Conservation (phyloP, 805 yeast genomes). For the Metschnikowia arizonensis region DNA sequence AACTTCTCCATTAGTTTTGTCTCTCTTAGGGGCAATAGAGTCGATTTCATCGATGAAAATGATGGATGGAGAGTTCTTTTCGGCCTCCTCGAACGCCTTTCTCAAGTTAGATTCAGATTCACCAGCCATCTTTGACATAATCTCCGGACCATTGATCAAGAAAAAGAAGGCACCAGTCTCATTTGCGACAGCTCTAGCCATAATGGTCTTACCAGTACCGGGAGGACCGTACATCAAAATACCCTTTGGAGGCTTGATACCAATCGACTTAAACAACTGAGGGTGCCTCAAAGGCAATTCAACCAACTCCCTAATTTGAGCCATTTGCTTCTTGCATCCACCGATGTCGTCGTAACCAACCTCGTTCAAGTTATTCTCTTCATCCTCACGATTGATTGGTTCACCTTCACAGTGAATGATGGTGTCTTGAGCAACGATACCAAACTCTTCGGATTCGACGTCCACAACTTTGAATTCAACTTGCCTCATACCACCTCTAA, state of each 20-base stretch:
- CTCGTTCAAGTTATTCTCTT: slow-evolving; percentile 92
- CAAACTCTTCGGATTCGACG: slow-evolving; percentile 95
- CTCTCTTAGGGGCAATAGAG: slow-evolving; percentile 99
- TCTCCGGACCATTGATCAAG: slow-evolving; percentile 97
- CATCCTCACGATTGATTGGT: slow-evolving; percentile 97
- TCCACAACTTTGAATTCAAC: slow-evolving; percentile 98
- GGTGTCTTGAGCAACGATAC: slow-evolving; percentile 97
- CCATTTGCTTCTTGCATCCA: slow-evolving; percentile 99
- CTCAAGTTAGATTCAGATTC: slow-evolving; percentile 96
- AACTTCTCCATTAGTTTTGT: slow-evolving; percentile 98
- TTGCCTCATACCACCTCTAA: slow-evolving; percentile 98
- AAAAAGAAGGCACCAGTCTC: slow-evolving; percentile 99
- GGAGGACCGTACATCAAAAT: slow-evolving; percentile 98
- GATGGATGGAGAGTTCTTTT: slow-evolving; percentile 96
- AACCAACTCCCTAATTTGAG: slow-evolving; percentile 97
- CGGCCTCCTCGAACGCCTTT: slow-evolving; percentile 99
- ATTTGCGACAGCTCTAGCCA: slow-evolving; percentile 99
- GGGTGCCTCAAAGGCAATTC: slow-evolving; percentile 98
- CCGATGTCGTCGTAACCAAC: slow-evolving; percentile 99
- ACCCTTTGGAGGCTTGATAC: slow-evolving; percentile 99
- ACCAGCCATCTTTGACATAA: slow-evolving; percentile 99
- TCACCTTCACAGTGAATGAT: slow-evolving; percentile 98
- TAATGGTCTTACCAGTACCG: slow-evolving; percentile 98
- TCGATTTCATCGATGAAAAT: slow-evolving; percentile 98
- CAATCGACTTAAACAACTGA: slow-evolving; percentile 93